Evolutionary conservation across 1,284 basidiomycete genomes (phyloP).

Genomic region (Caloboletus inedulis): DNA sequence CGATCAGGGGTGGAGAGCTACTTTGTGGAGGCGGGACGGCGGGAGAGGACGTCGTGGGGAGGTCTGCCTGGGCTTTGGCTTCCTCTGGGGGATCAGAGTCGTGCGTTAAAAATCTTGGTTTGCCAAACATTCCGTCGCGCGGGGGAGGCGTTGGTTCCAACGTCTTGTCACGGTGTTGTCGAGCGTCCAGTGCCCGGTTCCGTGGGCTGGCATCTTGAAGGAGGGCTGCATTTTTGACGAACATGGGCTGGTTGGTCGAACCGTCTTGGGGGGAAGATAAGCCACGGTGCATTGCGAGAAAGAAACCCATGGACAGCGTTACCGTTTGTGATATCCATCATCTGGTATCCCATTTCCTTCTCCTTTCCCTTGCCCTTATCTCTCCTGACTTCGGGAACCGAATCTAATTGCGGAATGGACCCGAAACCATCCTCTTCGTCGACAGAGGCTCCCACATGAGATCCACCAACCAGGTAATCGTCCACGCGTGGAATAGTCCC

Average conservation of each 20-base stretch:
- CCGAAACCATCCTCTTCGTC: not conserved
- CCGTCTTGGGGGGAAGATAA: slow-evolving; percentile 1
- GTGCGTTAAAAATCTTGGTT: slow-evolving; percentile 16
- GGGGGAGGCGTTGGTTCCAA: not conserved
- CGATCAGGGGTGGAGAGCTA: slow-evolving; percentile 24
- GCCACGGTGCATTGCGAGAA: not conserved
- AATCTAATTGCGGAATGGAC: not conserved
- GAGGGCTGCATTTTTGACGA: slow-evolving; percentile 20
- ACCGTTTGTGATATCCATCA: slow-evolving; percentile 39
- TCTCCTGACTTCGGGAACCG: not conserved
- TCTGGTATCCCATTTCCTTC: slow-evolving; percentile 25
- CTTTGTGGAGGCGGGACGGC: slow-evolving; percentile 27
- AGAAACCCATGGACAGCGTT: not conserved
- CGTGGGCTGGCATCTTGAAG: slow-evolving; percentile 15
- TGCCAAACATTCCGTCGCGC: slow-evolving; percentile 17
- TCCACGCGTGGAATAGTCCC: slow-evolving; percentile 41
- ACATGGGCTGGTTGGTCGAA: slow-evolving; percentile 13
- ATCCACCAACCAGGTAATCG: slow-evolving; percentile 19
- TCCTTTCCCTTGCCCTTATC: slow-evolving; percentile 33
- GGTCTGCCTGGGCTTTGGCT: not conserved
- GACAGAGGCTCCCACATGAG: not conserved
- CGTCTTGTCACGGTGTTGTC: not conserved
- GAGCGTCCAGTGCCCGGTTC: not conserved
- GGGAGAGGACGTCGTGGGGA: slow-evolving; percentile 14
- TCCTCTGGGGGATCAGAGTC: slow-evolving; percentile 21